Base-by-base conservation (phyloP, 75 land plant genomes). In the Larix kaempferi region DNA sequence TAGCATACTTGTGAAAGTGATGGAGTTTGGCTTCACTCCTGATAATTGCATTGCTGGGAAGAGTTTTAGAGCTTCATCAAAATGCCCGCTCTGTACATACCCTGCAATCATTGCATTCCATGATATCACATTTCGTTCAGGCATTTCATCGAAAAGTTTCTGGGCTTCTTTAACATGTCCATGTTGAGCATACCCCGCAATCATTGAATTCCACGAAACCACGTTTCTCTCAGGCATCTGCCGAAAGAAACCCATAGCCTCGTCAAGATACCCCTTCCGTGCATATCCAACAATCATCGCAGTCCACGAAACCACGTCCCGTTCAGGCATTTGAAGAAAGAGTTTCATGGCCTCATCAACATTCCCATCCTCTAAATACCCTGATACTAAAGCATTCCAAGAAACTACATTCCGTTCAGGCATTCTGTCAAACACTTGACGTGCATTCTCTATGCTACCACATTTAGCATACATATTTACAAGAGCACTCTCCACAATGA, bases 401-500 rank as follows among this genome's bases (percentile, higher is more conserved):
- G 49, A 69, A 5, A 69, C 49, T 11, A 39, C 49, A 11, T 69
- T 23, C 22, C 39, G 25, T 26, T 74, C 74, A 60, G 76, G 72
- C 74, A 81, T 81, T 44, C 62, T 29, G 35, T 78, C 65, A 58
- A 81, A 82, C 27, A 82, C 67, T 57, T 59, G 52, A 0, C 22
- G 54, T n/a, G 84, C 79, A 14, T 59, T 16, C 7, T 62, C 55
- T 33, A 89, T 82, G 55, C 79, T 79, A 52, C 89, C 89, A 81
- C 89, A 90, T 75, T 87, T 90, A 0, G 92, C 92, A 81, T 90
- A 90, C 87, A 90, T 80, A 39, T 85, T 85, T 44, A 90, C 72
- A 27, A 83, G 52, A 44, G 72, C 73, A 39, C 33, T 65, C 23
- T 21, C 41, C 22, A 76, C 29, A 6, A 76, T 41, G 13, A 33